Base-by-base conservation (phyloP, 345 rosid species). In the Brassica juncea region DNA sequence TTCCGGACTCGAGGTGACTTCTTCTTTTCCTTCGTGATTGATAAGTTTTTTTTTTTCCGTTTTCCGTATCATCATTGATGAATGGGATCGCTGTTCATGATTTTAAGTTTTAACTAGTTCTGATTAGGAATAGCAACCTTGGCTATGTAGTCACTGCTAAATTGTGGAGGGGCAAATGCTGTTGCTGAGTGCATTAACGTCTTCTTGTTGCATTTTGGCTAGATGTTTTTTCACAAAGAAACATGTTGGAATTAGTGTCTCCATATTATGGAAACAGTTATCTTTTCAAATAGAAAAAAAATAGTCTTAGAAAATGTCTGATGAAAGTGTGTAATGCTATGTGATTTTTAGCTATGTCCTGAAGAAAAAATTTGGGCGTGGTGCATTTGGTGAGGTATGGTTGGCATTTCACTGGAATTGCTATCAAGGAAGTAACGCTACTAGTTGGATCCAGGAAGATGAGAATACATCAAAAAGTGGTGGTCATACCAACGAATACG, bases 371-470 rank as follows among this genome's bases (percentile, higher is more conserved):
- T 91, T 85, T 87, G 98, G 93, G 61, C 97, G 88, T 27, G 98
- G 98, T 83, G 87, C 97, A 67, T 89, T 90, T 77, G 98, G 97
- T 63, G 98, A 94, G 84, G 98, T 94, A 39, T 94, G 98, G 98
- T 82, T 94, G 82, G 96, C 97, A 63, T 86, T 89, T 84, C 87
- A 88, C 73, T 89, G 97, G 97, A 85, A 88, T 81, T 94, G 93
- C 80, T 83, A 88, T 72, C 79, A 84, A 79, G 87, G 84, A 54
- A 71, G 30, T 49, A 84, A 86, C 27, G 78, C 81, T 80, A 84
- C 92, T 71, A 80, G 83, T 47, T 76, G 82, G 89, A 73, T 79
- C 80, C 75, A 70, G 73, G 76, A 71, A 73, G 82, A 82, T 72
- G 82, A 78, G 76, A 85, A 82, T 76, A 64, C 72, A 68, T 83